These are phyloP conservation scores for Komagataella kurtzmanii DNA, from an alignment of 805 yeast species.

Conservation along the genomic window DNA sequence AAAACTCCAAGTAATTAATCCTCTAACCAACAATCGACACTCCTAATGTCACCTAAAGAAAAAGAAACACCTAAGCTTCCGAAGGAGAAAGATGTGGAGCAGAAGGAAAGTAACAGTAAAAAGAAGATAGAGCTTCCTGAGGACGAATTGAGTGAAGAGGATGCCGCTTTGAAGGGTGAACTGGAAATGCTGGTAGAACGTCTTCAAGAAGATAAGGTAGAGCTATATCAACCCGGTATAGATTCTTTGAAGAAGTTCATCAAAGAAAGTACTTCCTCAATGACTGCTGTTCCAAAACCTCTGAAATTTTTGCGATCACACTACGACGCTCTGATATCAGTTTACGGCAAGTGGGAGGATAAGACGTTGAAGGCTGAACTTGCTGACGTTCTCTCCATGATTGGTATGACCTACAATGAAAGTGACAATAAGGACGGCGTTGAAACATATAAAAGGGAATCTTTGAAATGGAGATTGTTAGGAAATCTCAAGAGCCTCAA, in stretches of 20 bases:
- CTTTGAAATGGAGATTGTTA: slow-evolving; percentile 63
- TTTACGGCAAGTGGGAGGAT: slow-evolving; percentile 58
- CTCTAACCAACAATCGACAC: background rate
- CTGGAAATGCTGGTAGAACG: slow-evolving; percentile 80
- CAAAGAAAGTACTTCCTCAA: slow-evolving; percentile 88
- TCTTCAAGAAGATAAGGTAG: slow-evolving; percentile 36
- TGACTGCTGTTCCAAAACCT: slow-evolving; percentile 99
- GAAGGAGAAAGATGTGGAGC: slow-evolving; percentile 6
- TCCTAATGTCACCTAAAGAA: slow-evolving; percentile 1
- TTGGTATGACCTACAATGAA: slow-evolving; percentile 90
- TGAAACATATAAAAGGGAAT: slow-evolving; percentile 40
- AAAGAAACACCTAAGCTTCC: slow-evolving; percentile 1
- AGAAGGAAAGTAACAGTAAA: slow-evolving; percentile 7
- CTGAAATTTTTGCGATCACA: slow-evolving; percentile 88
- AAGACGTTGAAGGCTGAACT: slow-evolving; percentile 35
- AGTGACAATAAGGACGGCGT: slow-evolving; percentile 29
- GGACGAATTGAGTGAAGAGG: slow-evolving; percentile 90
- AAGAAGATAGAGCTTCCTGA: slow-evolving; percentile 22
- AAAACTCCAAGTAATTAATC: background rate
- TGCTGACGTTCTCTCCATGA: slow-evolving; percentile 83
- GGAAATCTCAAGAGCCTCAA: slow-evolving; percentile 37
- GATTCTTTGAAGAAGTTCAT: slow-evolving; percentile 62
- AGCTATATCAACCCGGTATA: slow-evolving; percentile 48
- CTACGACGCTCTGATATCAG: slow-evolving; percentile 50
- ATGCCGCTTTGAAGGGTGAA: slow-evolving; percentile 73